Evolutionary conservation across 305 asterid genomes (phyloP).

Genomic region (Euphrasia arctica): DNA sequence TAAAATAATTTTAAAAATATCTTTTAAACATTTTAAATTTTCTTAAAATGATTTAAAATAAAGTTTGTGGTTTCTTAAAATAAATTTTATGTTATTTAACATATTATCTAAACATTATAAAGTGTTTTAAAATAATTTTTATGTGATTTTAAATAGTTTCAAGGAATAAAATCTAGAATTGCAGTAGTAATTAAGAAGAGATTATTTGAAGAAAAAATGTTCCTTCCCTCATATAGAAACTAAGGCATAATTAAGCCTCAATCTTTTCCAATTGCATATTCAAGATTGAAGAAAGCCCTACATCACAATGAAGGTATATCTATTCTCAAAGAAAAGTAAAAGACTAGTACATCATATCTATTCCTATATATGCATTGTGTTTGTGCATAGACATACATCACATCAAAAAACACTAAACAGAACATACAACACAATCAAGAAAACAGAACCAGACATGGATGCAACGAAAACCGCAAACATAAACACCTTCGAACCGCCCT

Average conservation of each 20-base stretch:
- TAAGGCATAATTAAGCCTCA: conserved; percentile 22
- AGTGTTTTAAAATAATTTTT: too few relatives aligned
- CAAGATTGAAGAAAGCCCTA: conserved; percentile 19
- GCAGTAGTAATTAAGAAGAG: too few relatives aligned
- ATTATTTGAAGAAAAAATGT: too few relatives aligned
- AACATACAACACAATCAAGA: background rate
- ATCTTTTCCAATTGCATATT: conserved; percentile 8
- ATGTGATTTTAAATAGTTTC: too few relatives aligned
- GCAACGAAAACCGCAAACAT: conserved; percentile 22
- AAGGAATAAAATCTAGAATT: too few relatives aligned
- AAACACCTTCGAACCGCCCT: conserved; percentile 45
- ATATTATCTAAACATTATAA: too few relatives aligned
- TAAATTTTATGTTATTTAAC: too few relatives aligned
- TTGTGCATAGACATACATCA: conserved; percentile 1
- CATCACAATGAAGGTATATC: conserved; percentile 41
- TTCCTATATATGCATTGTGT: conserved; percentile 1
- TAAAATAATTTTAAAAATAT: too few relatives aligned
- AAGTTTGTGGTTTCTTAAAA: too few relatives aligned
- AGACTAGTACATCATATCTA: background rate
- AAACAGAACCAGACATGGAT: conserved; percentile 30
- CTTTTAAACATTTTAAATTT: too few relatives aligned
- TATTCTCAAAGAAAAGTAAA: conserved; percentile 32
- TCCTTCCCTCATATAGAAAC: too few relatives aligned
- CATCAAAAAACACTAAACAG: background rate
- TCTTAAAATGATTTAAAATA: too few relatives aligned